A percentile compares a stretch with the other conserved stretches of the same genome.
Conservation (phyloP, 1,139 yeast species). For the Kodamaea ohmeri region DNA sequence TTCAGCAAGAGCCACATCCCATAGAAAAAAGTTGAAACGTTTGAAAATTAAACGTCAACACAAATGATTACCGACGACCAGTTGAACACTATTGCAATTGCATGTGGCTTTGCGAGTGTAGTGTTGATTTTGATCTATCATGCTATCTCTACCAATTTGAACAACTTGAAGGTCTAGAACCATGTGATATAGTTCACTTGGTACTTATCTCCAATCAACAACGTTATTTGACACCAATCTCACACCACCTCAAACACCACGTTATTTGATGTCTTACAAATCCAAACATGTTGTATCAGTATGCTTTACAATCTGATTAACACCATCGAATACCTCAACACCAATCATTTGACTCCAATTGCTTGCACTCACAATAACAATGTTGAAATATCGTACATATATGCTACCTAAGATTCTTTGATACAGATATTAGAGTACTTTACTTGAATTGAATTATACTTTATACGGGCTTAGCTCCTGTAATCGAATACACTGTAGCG, state of each 20-base stretch:
- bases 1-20: constrained; percentile 4
- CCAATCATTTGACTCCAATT: no score
- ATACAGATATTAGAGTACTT: no score
- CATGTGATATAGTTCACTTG: background rate
- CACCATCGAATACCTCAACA: no score
- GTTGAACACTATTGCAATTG: constrained; percentile 67
- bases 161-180: constrained; percentile 9
- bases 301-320: background rate
- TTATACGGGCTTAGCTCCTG: background rate
- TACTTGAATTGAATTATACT: no score
- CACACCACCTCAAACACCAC: no score
- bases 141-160: constrained; percentile 45
- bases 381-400: no score
- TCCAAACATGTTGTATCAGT: no score
- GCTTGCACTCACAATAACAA: no score
- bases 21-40: background rate
- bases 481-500: no score
- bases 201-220: background rate
- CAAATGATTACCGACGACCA: constrained; percentile 80
- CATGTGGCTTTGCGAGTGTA: constrained; percentile 74
- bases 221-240: no score
- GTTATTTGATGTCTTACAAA: no score
- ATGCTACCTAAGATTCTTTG: background rate
- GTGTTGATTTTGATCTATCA: constrained; percentile 72
- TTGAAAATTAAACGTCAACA: constrained; percentile 1